Percentiles rank a stretch among this genome's conserved stretches.
These are phyloP conservation scores for Dioscorea zingiberensis DNA, from an alignment of 106 monocot genomes.

Conservation along the genomic window DNA sequence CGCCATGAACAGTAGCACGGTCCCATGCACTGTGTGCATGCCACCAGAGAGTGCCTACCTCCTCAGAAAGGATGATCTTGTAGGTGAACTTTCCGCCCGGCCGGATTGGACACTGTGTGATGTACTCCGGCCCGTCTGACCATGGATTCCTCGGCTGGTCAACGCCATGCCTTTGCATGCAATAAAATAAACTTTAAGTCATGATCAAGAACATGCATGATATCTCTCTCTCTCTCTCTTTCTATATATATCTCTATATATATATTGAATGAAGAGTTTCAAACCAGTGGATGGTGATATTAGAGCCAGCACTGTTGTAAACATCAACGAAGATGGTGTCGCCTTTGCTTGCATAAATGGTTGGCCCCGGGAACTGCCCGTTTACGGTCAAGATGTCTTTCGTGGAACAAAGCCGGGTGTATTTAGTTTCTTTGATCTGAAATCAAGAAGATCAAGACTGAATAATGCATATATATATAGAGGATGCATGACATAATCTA, in stretches of 20 bases:
- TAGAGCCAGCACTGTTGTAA: slow-evolving; percentile 26
- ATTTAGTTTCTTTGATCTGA: slow-evolving; percentile 25
- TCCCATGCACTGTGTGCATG: slow-evolving; percentile 20
- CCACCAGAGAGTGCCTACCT: slow-evolving; percentile 24
- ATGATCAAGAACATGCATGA: too few species aligned
- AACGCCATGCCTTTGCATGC: too few species aligned
- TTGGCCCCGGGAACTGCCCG: slow-evolving; percentile 49
- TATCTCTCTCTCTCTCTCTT: too few species aligned
- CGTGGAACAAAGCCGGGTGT: slow-evolving; percentile 35
- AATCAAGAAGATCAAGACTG: background rate
- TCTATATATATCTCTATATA: too few species aligned
- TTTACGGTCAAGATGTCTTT: slow-evolving; percentile 47
- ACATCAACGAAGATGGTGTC: slow-evolving; percentile 41
- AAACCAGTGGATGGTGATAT: slow-evolving; percentile 51
- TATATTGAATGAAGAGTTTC: background rate
- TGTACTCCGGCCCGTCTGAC: slow-evolving; percentile 19
- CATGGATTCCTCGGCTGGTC: background rate
- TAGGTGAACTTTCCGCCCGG: slow-evolving; percentile 11
- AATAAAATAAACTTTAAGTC: too few species aligned
- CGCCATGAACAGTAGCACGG: slow-evolving; percentile 20
- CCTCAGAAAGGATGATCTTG: background rate
- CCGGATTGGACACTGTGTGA: slow-evolving; percentile 20
- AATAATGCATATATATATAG: too few species aligned
- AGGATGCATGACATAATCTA: too few species aligned
- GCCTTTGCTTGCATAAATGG: slow-evolving; percentile 38